Evolutionary conservation across 1,284 basidiomycete genomes (phyloP).

Genomic region (Peniophora sp.): DNA sequence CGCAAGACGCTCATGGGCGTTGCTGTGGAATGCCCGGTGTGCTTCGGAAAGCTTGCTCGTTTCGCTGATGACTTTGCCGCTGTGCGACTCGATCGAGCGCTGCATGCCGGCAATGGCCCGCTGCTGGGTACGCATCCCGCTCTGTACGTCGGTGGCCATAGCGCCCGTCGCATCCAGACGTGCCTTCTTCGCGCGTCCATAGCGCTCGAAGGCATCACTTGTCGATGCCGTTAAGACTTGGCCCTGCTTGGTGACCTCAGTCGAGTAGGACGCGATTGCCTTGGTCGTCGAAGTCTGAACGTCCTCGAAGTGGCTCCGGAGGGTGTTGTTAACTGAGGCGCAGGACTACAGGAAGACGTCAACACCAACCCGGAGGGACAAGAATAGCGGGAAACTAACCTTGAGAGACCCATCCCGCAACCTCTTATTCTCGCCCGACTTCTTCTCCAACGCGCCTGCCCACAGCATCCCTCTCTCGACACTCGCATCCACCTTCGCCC

Average conservation of each 20-base stretch:
- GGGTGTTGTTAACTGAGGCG: constrained; percentile 27
- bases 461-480: constrained; percentile 33
- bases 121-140: constrained; percentile 42
- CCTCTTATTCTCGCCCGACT: constrained; percentile 43
- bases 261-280: constrained; percentile 44
- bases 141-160: constrained; percentile 41
- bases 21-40: constrained; percentile 32
- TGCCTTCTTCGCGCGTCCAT: constrained; percentile 56
- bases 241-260: constrained; percentile 42
- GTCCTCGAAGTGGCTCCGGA: constrained; percentile 36
- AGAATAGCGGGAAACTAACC: constrained; percentile 27
- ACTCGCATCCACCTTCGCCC: constrained; percentile 33
- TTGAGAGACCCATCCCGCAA: constrained; percentile 52
- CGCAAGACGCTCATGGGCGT: constrained; percentile 32
- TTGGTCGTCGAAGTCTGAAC: constrained; percentile 38
- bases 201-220: constrained; percentile 47
- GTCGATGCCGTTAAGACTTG: constrained; percentile 36
- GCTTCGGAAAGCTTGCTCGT: constrained; percentile 28
- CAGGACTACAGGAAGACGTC: constrained; percentile 32
- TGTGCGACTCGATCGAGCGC: constrained; percentile 38
- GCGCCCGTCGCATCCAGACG: constrained; percentile 50
- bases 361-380: neutral
- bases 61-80: constrained; percentile 37
- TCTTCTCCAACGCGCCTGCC: constrained; percentile 34
- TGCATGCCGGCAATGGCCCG: constrained; percentile 42